Evolutionary conservation across 805 yeast species (phyloP).

Genomic region (Phaffomyces thermotolerans): DNA sequence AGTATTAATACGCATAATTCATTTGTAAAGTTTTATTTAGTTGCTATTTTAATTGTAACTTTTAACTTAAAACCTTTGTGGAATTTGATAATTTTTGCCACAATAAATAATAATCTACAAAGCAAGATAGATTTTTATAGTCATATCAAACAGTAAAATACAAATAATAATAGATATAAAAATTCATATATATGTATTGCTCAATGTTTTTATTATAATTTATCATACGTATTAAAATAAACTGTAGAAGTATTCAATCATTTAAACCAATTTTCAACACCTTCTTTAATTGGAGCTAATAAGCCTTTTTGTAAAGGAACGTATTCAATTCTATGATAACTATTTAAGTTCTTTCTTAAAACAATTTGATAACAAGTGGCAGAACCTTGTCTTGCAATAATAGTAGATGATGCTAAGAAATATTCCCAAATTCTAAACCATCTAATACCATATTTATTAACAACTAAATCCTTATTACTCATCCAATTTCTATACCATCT

Average conservation of each 20-base stretch:
- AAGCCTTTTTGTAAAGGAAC: slow-evolving; percentile 74
- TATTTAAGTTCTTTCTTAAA: slow-evolving; percentile 81
- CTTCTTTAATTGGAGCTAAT: slow-evolving; percentile 47
- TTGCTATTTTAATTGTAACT: no score
- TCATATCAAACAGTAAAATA: no score
- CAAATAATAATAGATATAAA: no score
- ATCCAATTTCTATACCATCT: slow-evolving; percentile 95
- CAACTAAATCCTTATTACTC: slow-evolving; percentile 68
- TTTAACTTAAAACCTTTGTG: no score
- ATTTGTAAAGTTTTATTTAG: no score
- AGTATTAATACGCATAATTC: no score
- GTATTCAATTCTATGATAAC: slow-evolving; percentile 76
- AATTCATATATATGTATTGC: no score
- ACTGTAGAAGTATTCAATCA: slow-evolving; percentile 6
- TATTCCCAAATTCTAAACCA: slow-evolving; percentile 94
- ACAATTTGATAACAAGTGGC: slow-evolving; percentile 89
- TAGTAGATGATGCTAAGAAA: slow-evolving; percentile 76
- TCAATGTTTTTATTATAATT: no score
- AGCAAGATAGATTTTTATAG: no score
- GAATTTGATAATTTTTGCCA: no score
- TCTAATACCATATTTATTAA: slow-evolving; percentile 74
- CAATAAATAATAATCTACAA: no score
- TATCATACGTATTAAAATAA: no score
- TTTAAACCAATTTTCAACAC: slow-evolving; percentile 49
- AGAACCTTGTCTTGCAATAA: slow-evolving; percentile 87